Evolutionary conservation across 371 early-diverging fungal genomes (phyloP), one percentile per base, ranked within the genome.

Genomic region (Mortierella sp.): DNA sequence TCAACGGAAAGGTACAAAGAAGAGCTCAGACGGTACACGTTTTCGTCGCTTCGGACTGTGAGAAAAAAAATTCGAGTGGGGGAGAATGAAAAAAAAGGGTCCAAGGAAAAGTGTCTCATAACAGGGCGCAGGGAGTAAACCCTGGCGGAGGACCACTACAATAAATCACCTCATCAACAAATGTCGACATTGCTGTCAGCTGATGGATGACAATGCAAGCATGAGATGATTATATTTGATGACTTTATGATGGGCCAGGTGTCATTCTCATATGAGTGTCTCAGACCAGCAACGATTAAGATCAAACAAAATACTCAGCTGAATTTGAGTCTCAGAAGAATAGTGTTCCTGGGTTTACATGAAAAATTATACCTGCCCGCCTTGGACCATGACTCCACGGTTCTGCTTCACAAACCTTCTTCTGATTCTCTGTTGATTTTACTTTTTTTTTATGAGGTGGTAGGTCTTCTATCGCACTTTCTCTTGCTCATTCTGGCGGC

Each of bases 391-490:
- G n/a, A 10, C 47, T 47, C 47, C 47, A 47, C 18, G 47, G 9
- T 51, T 51, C 51, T 51, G 51, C 51, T n/a, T 51, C 51, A 51
- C 51, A 51, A 51, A 51, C 51, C 51, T 51, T 51, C n/a, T 51
- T n/a, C 51, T n/a, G 51, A 18, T 18, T 51, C 51, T 51, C 18
- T 45, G 45, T 45, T 12, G 35, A 35, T 35, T 35, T 8, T 35
- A 35, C 35, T n/a, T n/a, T n/a, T n/a, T n/a, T n/a, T n/a, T n/a
- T n/a, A 35, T 43, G 43, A 11, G 11, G 0, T 43, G 16, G 16
- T 43, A 11, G 43, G 16, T 43, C 16, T 43, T 16, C 16, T 43
- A 11, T 43, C 11, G 43, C 43, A 3, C 16, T 43, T 16, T 16
- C 16, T 43, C 43, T 11, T 43, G 43, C 43, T 16, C 43, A 14